phyloP scores from a whole-genome alignment of 148 eudicot species.

The Fagopyrum homotropicum region DNA sequence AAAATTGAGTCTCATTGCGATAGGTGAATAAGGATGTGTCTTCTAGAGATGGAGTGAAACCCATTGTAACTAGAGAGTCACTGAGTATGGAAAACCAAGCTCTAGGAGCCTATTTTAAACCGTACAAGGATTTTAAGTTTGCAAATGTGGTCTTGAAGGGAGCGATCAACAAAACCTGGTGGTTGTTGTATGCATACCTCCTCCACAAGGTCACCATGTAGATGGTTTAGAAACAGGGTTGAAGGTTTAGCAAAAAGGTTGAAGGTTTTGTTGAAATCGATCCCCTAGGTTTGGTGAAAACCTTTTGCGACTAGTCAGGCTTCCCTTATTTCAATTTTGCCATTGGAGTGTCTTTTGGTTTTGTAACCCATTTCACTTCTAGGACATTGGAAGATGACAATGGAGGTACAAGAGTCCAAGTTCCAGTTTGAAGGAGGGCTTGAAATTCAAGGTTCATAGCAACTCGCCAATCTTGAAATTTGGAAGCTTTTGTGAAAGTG shows the following conservation, averaged over 20 bases:
- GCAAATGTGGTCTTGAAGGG: background rate
- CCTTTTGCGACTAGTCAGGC: background rate
- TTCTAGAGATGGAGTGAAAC: background rate
- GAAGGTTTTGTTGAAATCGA: background rate
- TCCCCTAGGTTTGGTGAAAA: background rate
- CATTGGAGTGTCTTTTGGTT: background rate
- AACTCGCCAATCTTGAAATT: too few species aligned
- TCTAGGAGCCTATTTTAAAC: background rate
- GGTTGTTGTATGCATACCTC: background rate
- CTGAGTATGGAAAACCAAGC: constrained; percentile 5
- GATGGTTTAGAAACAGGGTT: too few species aligned
- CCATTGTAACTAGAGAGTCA: background rate
- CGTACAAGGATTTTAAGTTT: background rate
- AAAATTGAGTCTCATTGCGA: background rate
- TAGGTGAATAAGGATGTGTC: background rate
- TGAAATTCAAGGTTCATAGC: too few species aligned
- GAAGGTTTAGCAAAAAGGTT: background rate
- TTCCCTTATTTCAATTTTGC: background rate
- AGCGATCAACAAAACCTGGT: background rate
- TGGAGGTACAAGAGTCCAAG: background rate
- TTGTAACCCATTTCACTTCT: background rate
- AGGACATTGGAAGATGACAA: background rate
- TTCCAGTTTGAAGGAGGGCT: background rate
- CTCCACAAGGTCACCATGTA: too few species aligned
- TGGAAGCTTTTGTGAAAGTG: too few species aligned